Evolutionary conservation across 768 basidiomycete genomes (phyloP).

Genomic region (Dacryopinax primogenitus): DNA sequence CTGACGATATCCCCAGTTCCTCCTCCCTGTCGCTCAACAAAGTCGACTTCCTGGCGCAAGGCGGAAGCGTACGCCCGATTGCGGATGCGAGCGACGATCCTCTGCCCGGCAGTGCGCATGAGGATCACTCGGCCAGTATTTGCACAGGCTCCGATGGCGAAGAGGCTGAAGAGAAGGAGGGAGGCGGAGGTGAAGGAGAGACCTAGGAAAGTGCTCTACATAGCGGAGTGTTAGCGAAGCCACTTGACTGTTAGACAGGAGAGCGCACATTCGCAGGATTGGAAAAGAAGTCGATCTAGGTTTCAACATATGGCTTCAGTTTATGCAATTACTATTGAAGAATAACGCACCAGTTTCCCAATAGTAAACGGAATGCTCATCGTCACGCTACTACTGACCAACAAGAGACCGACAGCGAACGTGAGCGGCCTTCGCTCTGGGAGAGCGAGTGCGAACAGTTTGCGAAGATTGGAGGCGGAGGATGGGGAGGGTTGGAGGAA

Average conservation of each 20-base stretch:
- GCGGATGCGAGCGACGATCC: constrained; percentile 79
- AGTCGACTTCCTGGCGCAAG: constrained; percentile 81
- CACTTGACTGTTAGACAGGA: constrained; percentile 33
- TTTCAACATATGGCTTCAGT: constrained; percentile 48
- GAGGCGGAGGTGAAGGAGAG: constrained; percentile 73
- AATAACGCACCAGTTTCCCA: constrained; percentile 89
- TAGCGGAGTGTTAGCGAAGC: not conserved
- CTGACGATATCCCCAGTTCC: constrained; percentile 91
- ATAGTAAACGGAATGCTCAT: constrained; percentile 90
- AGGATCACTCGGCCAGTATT: constrained; percentile 73
- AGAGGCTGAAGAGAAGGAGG: constrained; percentile 52
- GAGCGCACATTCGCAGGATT: not conserved
- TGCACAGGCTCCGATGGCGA: constrained; percentile 75
- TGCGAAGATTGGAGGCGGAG: constrained; percentile 51
- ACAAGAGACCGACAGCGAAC: constrained; percentile 57
- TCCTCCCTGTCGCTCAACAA: constrained; percentile 50
- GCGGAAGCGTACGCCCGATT: constrained; percentile 74
- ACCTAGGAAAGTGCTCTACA: constrained; percentile 49
- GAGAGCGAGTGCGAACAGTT: constrained; percentile 63
- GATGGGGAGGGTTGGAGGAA: constrained; percentile 30
- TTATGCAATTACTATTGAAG: constrained; percentile 37
- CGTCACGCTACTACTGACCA: constrained; percentile 80
- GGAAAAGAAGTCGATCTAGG: constrained; percentile 5
- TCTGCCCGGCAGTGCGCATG: constrained; percentile 81
- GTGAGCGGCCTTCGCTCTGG: constrained; percentile 69